Evolutionary conservation across 495 filamentous ascomycete genomes (phyloP), one percentile per base, ranked within the genome.

Genomic region (Staphylotrichum tortipilum): DNA sequence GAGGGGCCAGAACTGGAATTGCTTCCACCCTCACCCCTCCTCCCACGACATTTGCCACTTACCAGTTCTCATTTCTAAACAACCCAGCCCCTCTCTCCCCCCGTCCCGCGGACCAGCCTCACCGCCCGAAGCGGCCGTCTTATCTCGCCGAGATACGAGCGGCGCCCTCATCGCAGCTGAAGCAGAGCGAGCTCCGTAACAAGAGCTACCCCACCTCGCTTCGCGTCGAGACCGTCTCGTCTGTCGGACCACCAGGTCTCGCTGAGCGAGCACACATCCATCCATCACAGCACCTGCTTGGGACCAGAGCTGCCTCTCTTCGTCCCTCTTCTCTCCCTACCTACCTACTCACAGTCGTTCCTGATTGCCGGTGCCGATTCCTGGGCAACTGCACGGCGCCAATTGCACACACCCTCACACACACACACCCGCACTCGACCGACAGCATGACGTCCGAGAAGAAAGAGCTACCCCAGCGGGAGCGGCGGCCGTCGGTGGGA

Each of bases 401-500:
- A 22, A 33, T 43, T 37, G 34, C n/a, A n/a, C n/a, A n/a, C n/a
- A n/a, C n/a, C n/a, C n/a, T n/a, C n/a, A n/a, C n/a, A n/a, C n/a
- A n/a, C n/a, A n/a, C n/a, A n/a, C n/a, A n/a, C n/a, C n/a, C n/a
- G n/a, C n/a, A 44, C 10, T 8, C n/a, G 24, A 8, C 12, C 38
- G 17, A 10, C 45, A 57, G 52, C 12, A 73, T 72, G 70, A 56
- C 68, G 41, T 61, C 69, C 43, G 57, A 60, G 29, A 56, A 15
- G 47, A 51, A 46, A 3, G 36, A 37, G 42, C 15, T 73, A 15
- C 68, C 71, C 24, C 46, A 43, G 11, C 64, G 73, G 50, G 64
- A 73, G 54, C 78, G 89, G 50, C 84, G 76, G 49, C 86, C 85
- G 26, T 92, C 86, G 26, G 83, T 82, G 29, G 81, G 86, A 41